These are phyloP conservation scores for Brassica carinata DNA, from an alignment of 345 rosid genomes.

Conservation along the genomic window DNA sequence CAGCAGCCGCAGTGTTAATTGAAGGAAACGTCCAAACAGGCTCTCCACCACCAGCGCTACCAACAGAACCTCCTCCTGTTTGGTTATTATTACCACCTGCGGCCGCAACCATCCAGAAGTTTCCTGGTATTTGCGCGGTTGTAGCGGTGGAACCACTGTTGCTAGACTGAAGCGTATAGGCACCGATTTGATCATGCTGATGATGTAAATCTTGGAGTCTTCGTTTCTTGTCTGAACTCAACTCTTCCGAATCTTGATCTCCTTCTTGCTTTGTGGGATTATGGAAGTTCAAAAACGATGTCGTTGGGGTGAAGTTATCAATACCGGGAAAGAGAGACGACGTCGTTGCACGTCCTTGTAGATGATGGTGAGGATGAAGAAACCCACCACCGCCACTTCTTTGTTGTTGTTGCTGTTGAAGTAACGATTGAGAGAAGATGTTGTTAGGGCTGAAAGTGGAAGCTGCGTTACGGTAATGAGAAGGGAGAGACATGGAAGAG, in stretches of 20 bases:
- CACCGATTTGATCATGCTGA: constrained; percentile 59
- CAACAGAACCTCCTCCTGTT: constrained; percentile 30
- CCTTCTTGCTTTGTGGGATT: constrained; percentile 71
- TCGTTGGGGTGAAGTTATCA: constrained; percentile 40
- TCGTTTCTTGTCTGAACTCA: constrained; percentile 55
- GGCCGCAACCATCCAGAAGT: constrained; percentile 83
- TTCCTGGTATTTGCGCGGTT: constrained; percentile 72
- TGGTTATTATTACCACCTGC: constrained; percentile 44
- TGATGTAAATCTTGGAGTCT: constrained; percentile 52
- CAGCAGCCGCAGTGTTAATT: constrained; percentile 54
- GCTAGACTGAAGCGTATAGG: constrained; percentile 65
- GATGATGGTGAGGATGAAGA: constrained; percentile 23
- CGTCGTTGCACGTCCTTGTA: constrained; percentile 39
- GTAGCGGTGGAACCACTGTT: constrained; percentile 51
- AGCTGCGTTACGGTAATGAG: constrained; percentile 66
- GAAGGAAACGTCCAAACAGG: constrained; percentile 92
- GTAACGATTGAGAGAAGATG: constrained; percentile 25
- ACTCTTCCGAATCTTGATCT: constrained; percentile 45
- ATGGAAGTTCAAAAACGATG: constrained; percentile 78
- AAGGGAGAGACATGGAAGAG: constrained; percentile 84
- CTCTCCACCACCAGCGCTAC: constrained; percentile 55
- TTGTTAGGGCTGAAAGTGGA: constrained; percentile 56
- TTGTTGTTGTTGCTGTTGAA: constrained; percentile 35
- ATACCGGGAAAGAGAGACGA: constrained; percentile 39
- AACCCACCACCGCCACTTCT: constrained; percentile 10